These are phyloP conservation scores for Byssothecium circinans DNA, from an alignment of 2,329 filamentous ascomycete species.

Conservation along the genomic window DNA sequence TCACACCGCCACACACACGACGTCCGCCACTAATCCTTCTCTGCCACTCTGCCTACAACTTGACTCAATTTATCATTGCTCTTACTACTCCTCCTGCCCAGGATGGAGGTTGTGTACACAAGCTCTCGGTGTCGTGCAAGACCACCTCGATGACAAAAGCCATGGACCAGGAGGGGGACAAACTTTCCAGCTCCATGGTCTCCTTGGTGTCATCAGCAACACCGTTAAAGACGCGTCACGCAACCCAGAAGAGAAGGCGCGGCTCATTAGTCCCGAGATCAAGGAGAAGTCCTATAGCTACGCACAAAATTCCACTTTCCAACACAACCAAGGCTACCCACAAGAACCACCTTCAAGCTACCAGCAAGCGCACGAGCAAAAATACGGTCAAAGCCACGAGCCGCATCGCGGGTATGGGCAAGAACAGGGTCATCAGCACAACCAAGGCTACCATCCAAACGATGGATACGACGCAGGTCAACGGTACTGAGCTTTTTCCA, in stretches of 20 bases:
- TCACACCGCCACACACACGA: too few relatives aligned
- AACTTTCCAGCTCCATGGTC: constrained; percentile 26
- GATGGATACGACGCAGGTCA: constrained; percentile 5
- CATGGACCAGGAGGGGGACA: constrained; percentile 12
- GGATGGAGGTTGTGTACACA: constrained; percentile 30
- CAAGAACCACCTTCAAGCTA: background rate
- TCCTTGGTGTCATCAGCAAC: constrained; percentile 30
- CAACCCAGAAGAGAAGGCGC: constrained; percentile 33
- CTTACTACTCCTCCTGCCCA: too few relatives aligned
- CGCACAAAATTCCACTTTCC: constrained; percentile 31
- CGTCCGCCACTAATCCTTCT: too few relatives aligned
- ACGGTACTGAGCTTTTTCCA: constrained; percentile 5
- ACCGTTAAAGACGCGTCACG: constrained; percentile 32
- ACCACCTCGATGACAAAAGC: constrained; percentile 24
- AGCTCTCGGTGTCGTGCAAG: constrained; percentile 29
- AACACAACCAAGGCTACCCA: constrained; percentile 1
- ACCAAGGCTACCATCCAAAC: constrained; percentile 2
- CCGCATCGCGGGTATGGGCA: background rate
- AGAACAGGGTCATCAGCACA: constrained; percentile 1
- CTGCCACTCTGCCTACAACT: too few relatives aligned
- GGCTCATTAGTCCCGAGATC: constrained; percentile 35
- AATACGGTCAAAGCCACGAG: background rate
- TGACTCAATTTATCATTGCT: too few relatives aligned
- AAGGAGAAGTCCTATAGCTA: constrained; percentile 29
- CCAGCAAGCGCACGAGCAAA: background rate